Base-by-base conservation (phyloP, 164 flowering plant genomes). In the Stephania japonica region DNA sequence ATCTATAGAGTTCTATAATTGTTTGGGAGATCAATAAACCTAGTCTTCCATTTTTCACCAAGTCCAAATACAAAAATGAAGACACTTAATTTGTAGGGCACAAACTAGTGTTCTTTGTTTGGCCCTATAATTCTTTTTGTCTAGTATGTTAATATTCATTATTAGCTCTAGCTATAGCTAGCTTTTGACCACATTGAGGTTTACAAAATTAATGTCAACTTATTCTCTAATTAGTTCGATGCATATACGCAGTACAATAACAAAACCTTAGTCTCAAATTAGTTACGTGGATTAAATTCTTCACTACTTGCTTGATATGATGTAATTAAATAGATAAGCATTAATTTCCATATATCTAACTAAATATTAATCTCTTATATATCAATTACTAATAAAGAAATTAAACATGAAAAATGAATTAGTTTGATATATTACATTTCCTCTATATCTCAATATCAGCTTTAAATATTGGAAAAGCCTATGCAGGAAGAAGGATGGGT, bases 401-500 rank as follows among this genome's bases (percentile, higher is more conserved):
- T 32, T 0, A 32, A 32, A 32, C 38, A 32, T 32, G 38, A 32
- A 4, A 32, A 32, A 32, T 47, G 53, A 47, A 47, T 47, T 47
- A 47, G 10, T 47, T 8, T 47, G 10, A 44, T 8, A 44, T 13
- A 44, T 44, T 44, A 44, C 14, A 44, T 44, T 44, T 47, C 53
- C 16, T 47, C 53, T 9, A 47, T 0, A 8, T 47, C 53, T 8
- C 14, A 47, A 47, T 12, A 12, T 47, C 18, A 32, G 38, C 38
- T 32, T 32, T 32, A 32, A 32, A 32, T 32, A 9, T 47, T 47
- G 53, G 53, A 47, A 47, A 14, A 38, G 25, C 23, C 56, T 26
- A 56, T 50, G 75, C 87, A 91, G 88, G 98, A 92, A 82, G 98
- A 92, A 81, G 98, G 98, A 1, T 92, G 98, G 98, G 97, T 84